Base-by-base conservation (phyloP, 495 filamentous ascomycete genomes). In the Penicillium subrubescens region DNA sequence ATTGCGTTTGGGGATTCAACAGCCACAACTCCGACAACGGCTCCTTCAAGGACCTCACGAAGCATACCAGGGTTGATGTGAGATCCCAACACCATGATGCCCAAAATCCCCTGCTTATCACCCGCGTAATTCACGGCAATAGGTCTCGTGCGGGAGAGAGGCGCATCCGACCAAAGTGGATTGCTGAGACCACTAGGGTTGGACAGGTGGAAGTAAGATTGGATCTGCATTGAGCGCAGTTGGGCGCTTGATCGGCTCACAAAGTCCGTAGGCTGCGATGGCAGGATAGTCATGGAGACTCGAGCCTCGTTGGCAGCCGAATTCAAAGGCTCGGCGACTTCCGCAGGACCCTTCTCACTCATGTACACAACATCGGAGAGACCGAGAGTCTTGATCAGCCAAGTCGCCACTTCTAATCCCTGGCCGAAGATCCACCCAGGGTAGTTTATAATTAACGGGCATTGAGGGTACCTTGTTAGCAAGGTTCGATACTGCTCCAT, bases 351-450 rank as follows among this genome's bases (percentile, higher is more conserved):
- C 57, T 87, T 87, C 61, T 86, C 83, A 27, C 89, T 92, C 86
- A 91, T 90, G 75, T 93, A 92, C 29, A 93, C 78, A 11, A 94
- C 83, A 61, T 90, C 87, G 2, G 86, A 82, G 0, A 83, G 71
- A 8, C 73, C 73, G 3, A 81, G 68, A 3, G 73, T 74, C 2
- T 75, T 69, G 61, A 94, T 83, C 2, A 95, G 77, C 54, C 87
- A 86, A 23, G 81, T 79, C 0, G 93, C 80, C 12, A 94, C 79
- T 67, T 92, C 89, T 6, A 94, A 76, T 2, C 90, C 90, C 8
- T 86, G 85, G 5, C 90, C 91, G 70, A 90, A 88, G 31, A 94
- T 87, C 92, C 92, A 95, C 23, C 92, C 92, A 2, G 91, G 88
- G 14, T 88, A 90, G 73, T 96, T 95, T 71, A 97, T 84, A 10